A percentile compares a stretch with the other conserved stretches of the same genome.
Evolutionary conservation across 768 basidiomycete species (phyloP).

Genomic region (Inosperma sp.): DNA sequence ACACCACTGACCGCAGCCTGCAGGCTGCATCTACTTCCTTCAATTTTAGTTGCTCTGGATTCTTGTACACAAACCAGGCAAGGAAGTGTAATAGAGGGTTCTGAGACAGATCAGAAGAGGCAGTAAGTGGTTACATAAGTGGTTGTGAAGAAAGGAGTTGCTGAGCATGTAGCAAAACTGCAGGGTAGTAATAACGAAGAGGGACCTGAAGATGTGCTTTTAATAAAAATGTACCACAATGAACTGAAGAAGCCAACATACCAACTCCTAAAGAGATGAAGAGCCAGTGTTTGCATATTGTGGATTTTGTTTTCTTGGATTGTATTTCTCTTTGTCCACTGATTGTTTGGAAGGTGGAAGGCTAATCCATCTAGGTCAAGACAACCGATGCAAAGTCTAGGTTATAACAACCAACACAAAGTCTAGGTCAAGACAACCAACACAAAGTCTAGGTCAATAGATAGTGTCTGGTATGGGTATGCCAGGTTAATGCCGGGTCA

Average conservation of each 20-base stretch:
- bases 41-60: slow-evolving; percentile 73
- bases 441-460: no score
- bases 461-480: no score
- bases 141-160: slow-evolving; percentile 73
- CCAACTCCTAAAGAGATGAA: slow-evolving; percentile 87
- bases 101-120: slow-evolving; percentile 81
- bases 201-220: slow-evolving; percentile 49
- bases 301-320: slow-evolving; percentile 87
- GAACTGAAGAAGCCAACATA: slow-evolving; percentile 34
- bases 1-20: slow-evolving; percentile 75
- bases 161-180: slow-evolving; percentile 78
- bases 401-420: no score
- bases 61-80: slow-evolving; percentile 95
- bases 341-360: slow-evolving; percentile 17
- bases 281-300: slow-evolving; percentile 76
- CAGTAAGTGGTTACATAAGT: no score
- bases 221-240: background rate
- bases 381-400: no score
- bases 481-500: no score
- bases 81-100: slow-evolving; percentile 95
- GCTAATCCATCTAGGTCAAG: no score
- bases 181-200: slow-evolving; percentile 84
- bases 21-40: slow-evolving; percentile 43
- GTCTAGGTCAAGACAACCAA: no score
- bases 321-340: slow-evolving; percentile 48